Conservation (phyloP, 1,284 basidiomycete species). For the Ustilago hordei region DNA sequence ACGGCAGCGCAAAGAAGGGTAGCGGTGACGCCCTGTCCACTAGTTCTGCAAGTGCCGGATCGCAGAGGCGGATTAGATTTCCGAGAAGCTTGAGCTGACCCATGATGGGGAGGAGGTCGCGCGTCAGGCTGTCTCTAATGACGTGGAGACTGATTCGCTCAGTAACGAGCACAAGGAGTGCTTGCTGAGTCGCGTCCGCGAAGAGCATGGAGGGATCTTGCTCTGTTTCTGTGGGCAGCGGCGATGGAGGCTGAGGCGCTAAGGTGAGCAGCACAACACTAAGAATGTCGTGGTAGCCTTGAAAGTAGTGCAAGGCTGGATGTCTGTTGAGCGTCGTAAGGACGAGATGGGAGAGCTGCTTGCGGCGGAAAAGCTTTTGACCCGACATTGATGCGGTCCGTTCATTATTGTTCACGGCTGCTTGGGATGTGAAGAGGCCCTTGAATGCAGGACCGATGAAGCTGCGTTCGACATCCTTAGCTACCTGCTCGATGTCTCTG, state of each 20-base stretch:
- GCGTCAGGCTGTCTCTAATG: slow-evolving; percentile 88
- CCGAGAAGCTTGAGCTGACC: slow-evolving; percentile 80
- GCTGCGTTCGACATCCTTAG: slow-evolving; percentile 65
- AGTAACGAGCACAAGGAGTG: slow-evolving; percentile 29
- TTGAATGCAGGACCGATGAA: slow-evolving; percentile 56
- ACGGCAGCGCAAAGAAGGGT: slow-evolving; percentile 88
- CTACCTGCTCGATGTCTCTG: slow-evolving; percentile 63
- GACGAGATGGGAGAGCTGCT: slow-evolving; percentile 55
- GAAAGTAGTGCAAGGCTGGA: slow-evolving; percentile 80
- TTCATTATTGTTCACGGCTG: background rate
- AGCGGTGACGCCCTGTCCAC: slow-evolving; percentile 78
- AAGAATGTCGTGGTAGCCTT: slow-evolving; percentile 93
- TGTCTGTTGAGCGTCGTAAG: slow-evolving; percentile 80
- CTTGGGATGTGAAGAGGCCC: background rate
- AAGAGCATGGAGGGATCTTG: slow-evolving; percentile 1
- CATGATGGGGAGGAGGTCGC: slow-evolving; percentile 83
- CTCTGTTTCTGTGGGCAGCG: background rate
- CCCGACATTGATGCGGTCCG: background rate
- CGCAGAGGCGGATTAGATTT: slow-evolving; percentile 78
- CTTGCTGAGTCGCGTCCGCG: slow-evolving; percentile 3
- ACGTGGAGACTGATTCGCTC: slow-evolving; percentile 83
- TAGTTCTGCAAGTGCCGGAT: slow-evolving; percentile 78
- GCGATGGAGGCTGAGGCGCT: slow-evolving; percentile 4
- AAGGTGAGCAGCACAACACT: slow-evolving; percentile 84
- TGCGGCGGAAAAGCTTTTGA: slow-evolving; percentile 26